Evolutionary conservation across 192 early-diverging fungal species (phyloP).

Genomic region (Linnemannia hyalina): DNA sequence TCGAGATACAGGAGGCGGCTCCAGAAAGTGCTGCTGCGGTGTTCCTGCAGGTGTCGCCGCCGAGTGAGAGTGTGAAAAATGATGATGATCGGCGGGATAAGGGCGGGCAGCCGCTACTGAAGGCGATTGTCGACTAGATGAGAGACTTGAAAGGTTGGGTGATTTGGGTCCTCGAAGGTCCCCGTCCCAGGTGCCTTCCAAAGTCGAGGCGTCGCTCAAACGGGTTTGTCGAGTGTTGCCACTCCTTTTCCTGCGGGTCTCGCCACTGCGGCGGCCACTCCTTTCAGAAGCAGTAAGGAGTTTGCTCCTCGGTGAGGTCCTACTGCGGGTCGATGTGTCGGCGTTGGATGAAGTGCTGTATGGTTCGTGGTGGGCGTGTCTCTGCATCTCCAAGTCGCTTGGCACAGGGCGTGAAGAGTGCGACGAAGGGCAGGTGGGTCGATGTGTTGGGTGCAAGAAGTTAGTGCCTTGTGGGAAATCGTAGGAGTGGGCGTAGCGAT

Average conservation of each 20-base stretch:
- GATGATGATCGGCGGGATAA: background rate
- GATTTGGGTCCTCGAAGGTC: background rate
- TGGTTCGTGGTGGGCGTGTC: background rate
- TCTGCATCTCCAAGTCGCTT: constrained; percentile 30
- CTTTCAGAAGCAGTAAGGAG: background rate
- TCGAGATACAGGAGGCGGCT: background rate
- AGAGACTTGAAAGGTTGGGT: background rate
- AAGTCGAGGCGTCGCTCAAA: background rate
- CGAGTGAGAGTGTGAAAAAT: background rate
- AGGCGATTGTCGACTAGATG: background rate
- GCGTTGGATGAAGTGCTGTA: background rate
- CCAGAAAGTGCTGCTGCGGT: background rate
- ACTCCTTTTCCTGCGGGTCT: constrained; percentile 5
- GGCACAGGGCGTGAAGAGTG: constrained; percentile 17
- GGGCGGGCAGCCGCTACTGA: background rate
- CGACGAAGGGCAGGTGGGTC: background rate
- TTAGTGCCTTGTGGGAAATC: background rate
- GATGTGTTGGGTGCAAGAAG: background rate
- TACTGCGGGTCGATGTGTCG: background rate
- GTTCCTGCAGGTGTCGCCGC: background rate
- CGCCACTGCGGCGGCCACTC: background rate
- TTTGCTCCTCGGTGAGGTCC: background rate
- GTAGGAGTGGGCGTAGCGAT: background rate
- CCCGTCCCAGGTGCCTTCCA: background rate
- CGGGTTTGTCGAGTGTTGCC: background rate